Evolutionary conservation across 208 protist genomes (phyloP), one percentile per base, ranked within the genome.

Genomic region (Leishmania amazonensis): DNA sequence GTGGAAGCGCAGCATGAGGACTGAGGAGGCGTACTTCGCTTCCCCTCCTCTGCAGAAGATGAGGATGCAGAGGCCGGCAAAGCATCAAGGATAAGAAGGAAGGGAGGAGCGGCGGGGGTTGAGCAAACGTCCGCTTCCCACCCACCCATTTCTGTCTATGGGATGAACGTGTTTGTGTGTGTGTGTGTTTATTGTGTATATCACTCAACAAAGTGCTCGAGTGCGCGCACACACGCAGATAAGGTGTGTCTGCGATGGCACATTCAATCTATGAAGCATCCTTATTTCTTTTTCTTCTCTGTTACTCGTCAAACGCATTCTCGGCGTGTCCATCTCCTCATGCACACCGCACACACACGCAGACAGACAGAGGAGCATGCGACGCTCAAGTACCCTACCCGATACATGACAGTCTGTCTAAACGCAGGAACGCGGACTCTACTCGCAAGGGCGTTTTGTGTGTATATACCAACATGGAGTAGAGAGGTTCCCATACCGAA

Each of bases 111-210:
- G 51, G 47, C 73, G 24, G 70, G n/a, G 38, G 15, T 9, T 24
- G 17, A 67, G 13, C 24, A 74, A 31, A 17, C 11, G 2, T 15
- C 67, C 40, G 45, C 70, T 38, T 13, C 40, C 0, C 9, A 17
- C 28, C 28, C 19, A n/a, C n/a, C 28, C 45, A 17, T 47, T 45
- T 76, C 51, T 64, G 51, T 76, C 73, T 76, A 76, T 76, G 51
- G 6, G 31, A 54, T 75, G 49, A 19, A 75, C 45, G 8, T 76
- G 2, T 54, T 7, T 70, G 38, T 42, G 64, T 70, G 11, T 70
- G 17, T 49, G 13, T 72, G 40, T 47, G 24, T 21, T 17, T 53
- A 24, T 31, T 72, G 35, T 31, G 24, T 35, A 24, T 35, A 49
- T 45, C 3, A 54, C 70, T 74, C 40, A 17, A 45, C 31, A 76